A percentile compares a stretch with the other conserved stretches of the same genome.
Conservation (phyloP, 225 moss, liverwort and hornwort species). For the Anthoceros angustus region DNA sequence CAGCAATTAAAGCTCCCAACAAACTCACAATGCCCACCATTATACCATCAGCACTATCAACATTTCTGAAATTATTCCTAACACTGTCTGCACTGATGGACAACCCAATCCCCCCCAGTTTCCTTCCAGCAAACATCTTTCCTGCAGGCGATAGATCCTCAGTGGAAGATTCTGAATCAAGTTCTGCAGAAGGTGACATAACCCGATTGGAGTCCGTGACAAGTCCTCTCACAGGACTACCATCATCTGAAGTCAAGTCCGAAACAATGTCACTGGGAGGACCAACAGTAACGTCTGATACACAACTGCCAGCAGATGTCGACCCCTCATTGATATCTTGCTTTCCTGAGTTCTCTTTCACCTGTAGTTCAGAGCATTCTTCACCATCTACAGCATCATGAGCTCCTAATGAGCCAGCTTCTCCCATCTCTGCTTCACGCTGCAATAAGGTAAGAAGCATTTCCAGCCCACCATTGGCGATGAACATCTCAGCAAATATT, state of each 20-base stretch:
- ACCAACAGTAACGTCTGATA: constrained; percentile 10
- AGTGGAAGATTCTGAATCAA: constrained; percentile 40
- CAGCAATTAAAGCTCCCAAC: constrained; percentile 78
- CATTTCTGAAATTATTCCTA: constrained; percentile 90
- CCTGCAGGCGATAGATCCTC: constrained; percentile 31
- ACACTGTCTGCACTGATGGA: constrained; percentile 90
- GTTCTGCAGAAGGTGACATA: constrained; percentile 9
- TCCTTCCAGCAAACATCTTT: constrained; percentile 51
- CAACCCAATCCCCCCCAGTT: constrained; percentile 89
- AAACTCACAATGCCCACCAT: constrained; percentile 93
- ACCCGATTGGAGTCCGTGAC: background rate
- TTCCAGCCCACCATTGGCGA: constrained; percentile 75
- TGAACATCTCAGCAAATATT: constrained; percentile 56
- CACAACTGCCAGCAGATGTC: constrained; percentile 9
- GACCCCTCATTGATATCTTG: background rate
- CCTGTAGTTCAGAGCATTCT: constrained; percentile 11
- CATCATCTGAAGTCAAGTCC: background rate
- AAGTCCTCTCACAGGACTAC: constrained; percentile 1
- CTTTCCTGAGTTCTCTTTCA: background rate
- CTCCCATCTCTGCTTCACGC: constrained; percentile 69
- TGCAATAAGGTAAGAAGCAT: constrained; percentile 84
- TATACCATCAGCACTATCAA: constrained; percentile 92
- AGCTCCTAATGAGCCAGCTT: constrained; percentile 20
- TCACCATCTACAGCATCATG: constrained; percentile 11
- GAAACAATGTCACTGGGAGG: background rate